A percentile compares a stretch with the other conserved stretches of the same genome.
Conservation (phyloP, 768 basidiomycete species). For the Mycena maculata region DNA sequence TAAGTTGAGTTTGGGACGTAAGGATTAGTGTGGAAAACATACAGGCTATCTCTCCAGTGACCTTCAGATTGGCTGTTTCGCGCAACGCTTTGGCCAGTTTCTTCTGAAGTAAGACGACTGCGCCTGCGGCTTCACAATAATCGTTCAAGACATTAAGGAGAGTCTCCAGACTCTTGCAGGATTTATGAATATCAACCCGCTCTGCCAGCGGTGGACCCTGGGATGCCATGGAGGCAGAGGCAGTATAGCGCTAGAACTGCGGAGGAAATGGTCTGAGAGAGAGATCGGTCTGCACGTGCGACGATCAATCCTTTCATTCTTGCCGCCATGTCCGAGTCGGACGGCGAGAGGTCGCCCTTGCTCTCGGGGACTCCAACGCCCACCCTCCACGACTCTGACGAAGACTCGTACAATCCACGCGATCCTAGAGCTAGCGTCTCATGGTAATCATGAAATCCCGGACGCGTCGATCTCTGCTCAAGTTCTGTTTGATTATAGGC, state of each 20-base stretch:
- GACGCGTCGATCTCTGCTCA: slow-evolving; percentile 7
- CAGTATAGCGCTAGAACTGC: neutral
- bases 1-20: slow-evolving; percentile 21
- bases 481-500: slow-evolving; percentile 5
- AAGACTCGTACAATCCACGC: slow-evolving; percentile 19
- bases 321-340: neutral
- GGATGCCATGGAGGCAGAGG: slow-evolving; percentile 39
- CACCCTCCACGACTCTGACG: slow-evolving; percentile 16
- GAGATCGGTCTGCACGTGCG: neutral
- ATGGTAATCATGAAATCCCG: slow-evolving; percentile 13
- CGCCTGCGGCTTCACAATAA: slow-evolving; percentile 77
- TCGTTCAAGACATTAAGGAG: slow-evolving; percentile 76
- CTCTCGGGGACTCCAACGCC: slow-evolving; percentile 25
- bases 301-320: neutral
- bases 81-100: slow-evolving; percentile 77
- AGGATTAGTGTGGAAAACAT: slow-evolving; percentile 32
- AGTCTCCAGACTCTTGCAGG: slow-evolving; percentile 79
- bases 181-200: slow-evolving; percentile 80
- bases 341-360: slow-evolving; percentile 29
- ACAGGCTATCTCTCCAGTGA: slow-evolving; percentile 74
- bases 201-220: slow-evolving; percentile 57
- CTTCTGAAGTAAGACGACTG: slow-evolving; percentile 75
- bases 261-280: neutral
- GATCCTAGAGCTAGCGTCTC: slow-evolving; percentile 29
- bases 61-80: slow-evolving; percentile 72